Evolutionary conservation across 1,139 yeast species (phyloP).

Genomic region (Lizanozyma gosingica): DNA sequence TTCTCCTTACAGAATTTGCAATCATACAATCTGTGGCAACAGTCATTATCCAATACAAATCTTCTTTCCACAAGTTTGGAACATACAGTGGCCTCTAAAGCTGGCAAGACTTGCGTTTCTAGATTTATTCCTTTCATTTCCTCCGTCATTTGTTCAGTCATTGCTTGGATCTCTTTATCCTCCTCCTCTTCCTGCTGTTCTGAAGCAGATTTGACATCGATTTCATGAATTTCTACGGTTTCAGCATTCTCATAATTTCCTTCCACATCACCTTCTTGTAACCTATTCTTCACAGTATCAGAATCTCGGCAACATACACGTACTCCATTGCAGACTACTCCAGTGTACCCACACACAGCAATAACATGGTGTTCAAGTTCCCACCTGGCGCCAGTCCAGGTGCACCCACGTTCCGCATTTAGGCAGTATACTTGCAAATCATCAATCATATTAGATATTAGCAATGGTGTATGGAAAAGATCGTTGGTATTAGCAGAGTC

Average conservation of each 20-base stretch:
- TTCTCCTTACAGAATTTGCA: conserved; percentile 33
- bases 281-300: conserved; percentile 4
- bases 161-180: neutral
- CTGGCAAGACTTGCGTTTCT: neutral
- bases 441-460: conserved; percentile 52
- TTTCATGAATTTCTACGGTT: conserved; percentile 4
- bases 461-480: conserved; percentile 52
- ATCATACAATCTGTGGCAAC: conserved; percentile 26
- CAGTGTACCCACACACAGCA: conserved; percentile 42
- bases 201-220: conserved; percentile 8
- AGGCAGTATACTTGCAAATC: conserved; percentile 53
- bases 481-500: conserved; percentile 30
- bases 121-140: neutral
- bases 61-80: conserved; percentile 18
- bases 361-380: conserved; percentile 44
- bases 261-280: conserved; percentile 5
- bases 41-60: conserved; percentile 11
- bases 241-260: conserved; percentile 3
- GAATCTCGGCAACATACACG: conserved; percentile 9
- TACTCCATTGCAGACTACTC: conserved; percentile 34
- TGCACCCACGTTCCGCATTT: conserved; percentile 46
- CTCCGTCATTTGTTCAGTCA: neutral
- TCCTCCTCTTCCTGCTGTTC: conserved; percentile 1
- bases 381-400: conserved; percentile 54
- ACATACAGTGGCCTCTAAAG: too few species aligned